Evolutionary conservation across 495 filamentous ascomycete genomes (phyloP), one percentile per base, ranked within the genome.

Genomic region (Hypoxylon crocopeplum): DNA sequence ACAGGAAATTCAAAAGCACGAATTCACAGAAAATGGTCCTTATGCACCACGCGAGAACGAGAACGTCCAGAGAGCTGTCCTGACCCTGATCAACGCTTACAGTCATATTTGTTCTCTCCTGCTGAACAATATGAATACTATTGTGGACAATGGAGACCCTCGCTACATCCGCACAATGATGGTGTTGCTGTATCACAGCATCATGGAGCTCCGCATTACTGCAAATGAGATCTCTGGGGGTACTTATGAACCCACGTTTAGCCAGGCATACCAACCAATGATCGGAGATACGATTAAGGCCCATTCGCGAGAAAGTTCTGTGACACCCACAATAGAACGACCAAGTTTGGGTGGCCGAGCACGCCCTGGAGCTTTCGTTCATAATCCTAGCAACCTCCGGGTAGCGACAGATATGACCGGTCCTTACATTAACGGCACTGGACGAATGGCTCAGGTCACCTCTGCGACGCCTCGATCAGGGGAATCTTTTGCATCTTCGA

Each of bases 141-240:
- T 95, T 44, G 81, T 91, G 20, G 78, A 86, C 47, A 86, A 91
- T 56, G 86, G 84, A 17, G 90, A 96, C 64, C 82, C 87, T 5
- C 83, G 88, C 15, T 92, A 93, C 64, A 84, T 94, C 45, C 86
- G 92, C 7, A 92, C 87, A 0, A 73, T 95, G 51, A 81, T 97
- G 78, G 79, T 92, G 37, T 85, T 88, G 71, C 78, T 94, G 25
- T 95, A 89, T 66, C 89, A 90, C 44, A 89, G 90, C 62, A 81
- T 90, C 21, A 83, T 90, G 62, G 92, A 97, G 69, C 74, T 92
- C 41, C 87, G 80, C 12, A 77, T 77, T 7, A 79, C 77, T 1
- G 74, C 71, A 29, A 63, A 69, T 15, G 68, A 71, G 45, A 64
- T 62, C 21, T 50, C 62, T 6, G 57, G 54, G 5, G 48, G 77